phyloP scores from a whole-genome alignment of 805 yeast species.

The Debaryomyces tyrocola region DNA sequence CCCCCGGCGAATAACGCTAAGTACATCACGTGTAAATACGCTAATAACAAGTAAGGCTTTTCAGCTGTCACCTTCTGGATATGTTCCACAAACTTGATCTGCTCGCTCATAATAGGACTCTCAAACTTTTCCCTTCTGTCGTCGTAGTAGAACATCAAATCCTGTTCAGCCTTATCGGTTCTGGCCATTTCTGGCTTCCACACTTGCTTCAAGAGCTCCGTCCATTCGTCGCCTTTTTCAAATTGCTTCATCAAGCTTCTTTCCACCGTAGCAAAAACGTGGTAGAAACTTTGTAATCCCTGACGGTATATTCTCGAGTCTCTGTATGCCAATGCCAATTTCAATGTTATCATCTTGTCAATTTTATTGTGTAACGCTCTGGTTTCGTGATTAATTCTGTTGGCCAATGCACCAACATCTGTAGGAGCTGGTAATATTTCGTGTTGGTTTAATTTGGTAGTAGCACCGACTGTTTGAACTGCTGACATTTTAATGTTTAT shows the following conservation, averaged over 20 bases:
- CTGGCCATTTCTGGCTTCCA: conserved; percentile 75
- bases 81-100: conserved; percentile 62
- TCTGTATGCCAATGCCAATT: conserved; percentile 72
- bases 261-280: conserved; percentile 67
- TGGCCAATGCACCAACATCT: conserved; percentile 82
- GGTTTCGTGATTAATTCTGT: conserved; percentile 75
- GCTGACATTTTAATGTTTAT: conserved; percentile 10
- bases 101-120: conserved; percentile 58
- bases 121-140: conserved; percentile 55
- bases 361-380: conserved; percentile 65
- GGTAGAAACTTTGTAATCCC: conserved; percentile 73
- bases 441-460: conserved; percentile 33
- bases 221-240: conserved; percentile 32
- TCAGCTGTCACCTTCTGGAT: conserved; percentile 52
- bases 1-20: conserved; percentile 89
- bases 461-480: conserved; percentile 22
- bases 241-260: conserved; percentile 48
- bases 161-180: conserved; percentile 54
- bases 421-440: conserved; percentile 73
- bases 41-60: conserved; percentile 70
- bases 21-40: conserved; percentile 84
- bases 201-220: conserved; percentile 53
- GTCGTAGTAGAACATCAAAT: conserved; percentile 66
- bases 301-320: conserved; percentile 78
- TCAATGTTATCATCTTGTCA: conserved; percentile 65